Evolutionary conservation across 2,329 filamentous ascomycete species (phyloP).

Genomic region (Tolypocladium sp.): DNA sequence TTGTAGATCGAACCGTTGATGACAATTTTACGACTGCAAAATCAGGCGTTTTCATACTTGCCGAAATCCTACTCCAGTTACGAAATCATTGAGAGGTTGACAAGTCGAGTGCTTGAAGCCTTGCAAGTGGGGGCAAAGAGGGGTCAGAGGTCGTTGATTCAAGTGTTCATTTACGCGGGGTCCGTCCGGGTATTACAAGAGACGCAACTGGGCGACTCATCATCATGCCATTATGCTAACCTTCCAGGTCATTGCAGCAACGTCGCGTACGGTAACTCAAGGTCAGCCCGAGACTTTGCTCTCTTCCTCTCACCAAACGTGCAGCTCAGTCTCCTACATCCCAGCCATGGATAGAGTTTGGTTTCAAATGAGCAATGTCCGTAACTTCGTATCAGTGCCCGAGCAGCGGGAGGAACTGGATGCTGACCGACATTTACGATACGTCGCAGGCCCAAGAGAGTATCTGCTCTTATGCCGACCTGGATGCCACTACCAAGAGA

Average conservation of each 20-base stretch:
- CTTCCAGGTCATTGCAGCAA: neutral
- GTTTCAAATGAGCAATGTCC: neutral
- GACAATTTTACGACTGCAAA: neutral
- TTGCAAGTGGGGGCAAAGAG: neutral
- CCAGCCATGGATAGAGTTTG: neutral
- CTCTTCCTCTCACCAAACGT: neutral
- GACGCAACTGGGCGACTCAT: neutral
- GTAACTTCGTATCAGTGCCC: neutral
- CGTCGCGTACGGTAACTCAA: neutral
- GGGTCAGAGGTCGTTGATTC: neutral
- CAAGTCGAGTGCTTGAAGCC: neutral
- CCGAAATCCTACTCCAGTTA: too few species aligned
- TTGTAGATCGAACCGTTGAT: neutral
- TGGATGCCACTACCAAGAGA: too few species aligned
- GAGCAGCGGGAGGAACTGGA: neutral
- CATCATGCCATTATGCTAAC: neutral
- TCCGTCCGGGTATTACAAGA: neutral
- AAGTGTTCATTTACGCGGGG: neutral
- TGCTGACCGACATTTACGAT: neutral
- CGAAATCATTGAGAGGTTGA: neutral
- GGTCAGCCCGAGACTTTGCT: neutral
- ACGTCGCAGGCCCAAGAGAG: neutral
- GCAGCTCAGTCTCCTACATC: neutral
- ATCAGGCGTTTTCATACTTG: neutral
- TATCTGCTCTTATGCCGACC: neutral